Base-by-base conservation (phyloP, 345 rosid species). In the Hibiscus syriacus region DNA sequence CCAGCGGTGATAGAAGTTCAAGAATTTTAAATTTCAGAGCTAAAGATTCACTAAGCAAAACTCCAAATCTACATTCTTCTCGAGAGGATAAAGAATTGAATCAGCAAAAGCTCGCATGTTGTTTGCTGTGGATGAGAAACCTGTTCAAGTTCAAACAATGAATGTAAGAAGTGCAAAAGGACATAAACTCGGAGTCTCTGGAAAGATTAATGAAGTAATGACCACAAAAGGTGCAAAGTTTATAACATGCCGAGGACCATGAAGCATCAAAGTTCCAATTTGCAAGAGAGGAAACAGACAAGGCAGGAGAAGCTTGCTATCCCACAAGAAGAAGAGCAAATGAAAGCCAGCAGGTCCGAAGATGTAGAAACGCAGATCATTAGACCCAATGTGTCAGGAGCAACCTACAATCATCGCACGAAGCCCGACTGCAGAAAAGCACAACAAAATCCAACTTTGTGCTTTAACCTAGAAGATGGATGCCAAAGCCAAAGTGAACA, bases 321-420 rank as follows among this genome's bases (percentile, higher is more conserved):
- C 30, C 41, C 55, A 12, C 72, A 61, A 62, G 85, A 78, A 63
- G 70, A 36, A 19, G 82, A 76, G 20, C 78, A 74, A 56, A 46
- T 39, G 55, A 76, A 68, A 70, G 41, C 49, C 36, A 57, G 49
- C 71, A 70, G 59, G 72, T 52, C 62, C 53, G 74, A 27, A 68
- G 81, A 77, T 74, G 70, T 73, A 70, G 78, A 84, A 48, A 50
- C 64, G n/a, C n/a, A n/a, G n/a, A n/a, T n/a, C n/a, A n/a, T n/a
- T n/a, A n/a, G n/a, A n/a, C n/a, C n/a, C n/a, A 14, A 34, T 9
- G 38, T 34, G 38, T 34, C 5, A 34, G 38, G 5, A 34, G 38
- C 38, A 34, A 9, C 5, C 38, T 34, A 34, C 38, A 6, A 34
- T 34, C 38, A 34, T 34, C 38, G 7, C 38, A 4, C 38, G 38